These are phyloP conservation scores for Asclepias syriaca DNA, from an alignment of 257 asterid genomes.

Conservation along the genomic window DNA sequence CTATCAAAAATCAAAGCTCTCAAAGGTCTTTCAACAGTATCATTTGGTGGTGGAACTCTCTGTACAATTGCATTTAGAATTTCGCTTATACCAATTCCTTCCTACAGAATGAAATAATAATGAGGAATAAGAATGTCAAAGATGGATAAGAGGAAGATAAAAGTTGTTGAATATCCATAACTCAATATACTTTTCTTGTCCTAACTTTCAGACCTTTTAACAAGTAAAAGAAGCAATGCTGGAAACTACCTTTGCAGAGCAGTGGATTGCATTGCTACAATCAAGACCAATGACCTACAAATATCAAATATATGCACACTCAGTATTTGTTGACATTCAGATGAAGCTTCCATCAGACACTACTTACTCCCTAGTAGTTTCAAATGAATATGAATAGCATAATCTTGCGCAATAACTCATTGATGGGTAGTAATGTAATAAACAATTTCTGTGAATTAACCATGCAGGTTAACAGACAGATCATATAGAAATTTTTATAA, in stretches of 20 bases:
- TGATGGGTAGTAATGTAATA: no score
- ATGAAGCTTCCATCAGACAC: conserved; percentile 11
- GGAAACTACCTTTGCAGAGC: conserved; percentile 88
- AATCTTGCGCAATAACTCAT: not conserved
- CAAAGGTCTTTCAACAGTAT: conserved; percentile 70
- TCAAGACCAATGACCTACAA: conserved; percentile 85
- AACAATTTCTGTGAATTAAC: not conserved
- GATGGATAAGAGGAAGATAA: not conserved
- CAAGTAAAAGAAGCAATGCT: conserved; percentile 9
- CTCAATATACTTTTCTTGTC: not conserved
- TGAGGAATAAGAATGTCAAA: not conserved
- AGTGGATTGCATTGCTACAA: conserved; percentile 78
- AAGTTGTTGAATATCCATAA: not conserved
- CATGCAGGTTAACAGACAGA: not conserved
- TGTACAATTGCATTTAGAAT: conserved; percentile 76
- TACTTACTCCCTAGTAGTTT: conserved; percentile 16
- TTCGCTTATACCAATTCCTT: conserved; percentile 82
- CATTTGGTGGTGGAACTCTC: conserved; percentile 82
- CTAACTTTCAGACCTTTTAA: not conserved
- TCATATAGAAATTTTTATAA: no score
- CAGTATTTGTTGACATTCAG: conserved; percentile 10
- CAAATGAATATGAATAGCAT: not conserved
- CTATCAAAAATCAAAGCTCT: conserved; percentile 99
- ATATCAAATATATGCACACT: conserved; percentile 22
- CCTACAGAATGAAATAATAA: conserved; percentile 41